A percentile compares a stretch with the other conserved stretches of the same genome.
phyloP scores from a whole-genome alignment of 345 rosid species.

The Microthlaspi erraticum region DNA sequence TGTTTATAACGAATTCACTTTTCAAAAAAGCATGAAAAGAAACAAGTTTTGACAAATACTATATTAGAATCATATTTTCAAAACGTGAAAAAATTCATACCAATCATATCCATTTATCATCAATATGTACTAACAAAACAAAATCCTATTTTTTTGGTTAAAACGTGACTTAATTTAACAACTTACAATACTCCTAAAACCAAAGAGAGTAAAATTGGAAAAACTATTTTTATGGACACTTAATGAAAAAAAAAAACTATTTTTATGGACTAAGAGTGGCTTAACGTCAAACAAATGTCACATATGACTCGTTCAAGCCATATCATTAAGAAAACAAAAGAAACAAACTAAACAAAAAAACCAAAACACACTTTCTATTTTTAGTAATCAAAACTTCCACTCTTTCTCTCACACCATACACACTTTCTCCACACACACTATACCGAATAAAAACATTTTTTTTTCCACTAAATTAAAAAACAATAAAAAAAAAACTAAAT shows the following conservation, averaged over 20 bases:
- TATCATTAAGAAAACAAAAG: slow-evolving; percentile 13
- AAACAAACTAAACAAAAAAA: neutral
- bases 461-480: neutral
- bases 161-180: neutral
- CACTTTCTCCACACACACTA: slow-evolving; percentile 23
- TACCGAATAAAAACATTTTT: slow-evolving; percentile 14
- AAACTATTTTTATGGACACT: slow-evolving; percentile 34
- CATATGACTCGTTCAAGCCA: slow-evolving; percentile 45
- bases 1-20: too few species aligned
- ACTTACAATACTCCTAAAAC: neutral
- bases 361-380: slow-evolving; percentile 38
- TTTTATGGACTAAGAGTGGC: slow-evolving; percentile 31
- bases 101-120: too few species aligned
- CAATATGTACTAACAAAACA: neutral
- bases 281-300: slow-evolving; percentile 34
- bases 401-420: slow-evolving; percentile 7
- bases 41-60: too few species aligned
- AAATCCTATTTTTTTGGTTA: neutral
- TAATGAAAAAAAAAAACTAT: slow-evolving; percentile 3
- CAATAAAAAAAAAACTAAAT: neutral
- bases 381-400: slow-evolving; percentile 35
- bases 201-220: neutral
- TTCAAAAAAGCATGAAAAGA: too few species aligned
- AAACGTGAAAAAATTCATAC: too few species aligned
- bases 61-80: too few species aligned